Evolutionary conservation across 73 alveolate genomes (phyloP).

Genomic region (Tetrahymena borealis): DNA sequence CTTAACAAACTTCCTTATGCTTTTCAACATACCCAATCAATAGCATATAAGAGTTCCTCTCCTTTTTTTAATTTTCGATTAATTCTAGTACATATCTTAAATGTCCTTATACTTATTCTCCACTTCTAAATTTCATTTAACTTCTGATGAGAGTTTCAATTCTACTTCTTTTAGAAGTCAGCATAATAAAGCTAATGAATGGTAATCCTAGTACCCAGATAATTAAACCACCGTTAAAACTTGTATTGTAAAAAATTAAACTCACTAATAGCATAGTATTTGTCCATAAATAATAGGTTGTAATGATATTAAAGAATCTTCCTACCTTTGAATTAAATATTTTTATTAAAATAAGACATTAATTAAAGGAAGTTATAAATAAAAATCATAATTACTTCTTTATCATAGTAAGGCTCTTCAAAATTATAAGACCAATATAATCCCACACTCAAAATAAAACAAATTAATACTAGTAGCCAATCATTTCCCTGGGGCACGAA

Average conservation of each 20-base stretch:
- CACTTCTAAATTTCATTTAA: constrained; percentile 74
- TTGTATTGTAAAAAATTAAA: constrained; percentile 57
- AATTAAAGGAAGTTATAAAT: too few species aligned
- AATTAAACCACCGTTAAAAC: constrained; percentile 75
- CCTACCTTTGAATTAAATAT: neutral
- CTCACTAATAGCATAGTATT: constrained; percentile 53
- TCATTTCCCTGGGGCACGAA: constrained; percentile 12
- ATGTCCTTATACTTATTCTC: constrained; percentile 74
- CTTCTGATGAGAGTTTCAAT: constrained; percentile 60
- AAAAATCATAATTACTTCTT: neutral
- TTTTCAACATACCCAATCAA: constrained; percentile 81
- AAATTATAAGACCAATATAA: constrained; percentile 21
- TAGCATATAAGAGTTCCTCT: constrained; percentile 73
- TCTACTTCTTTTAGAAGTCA: constrained; percentile 65
- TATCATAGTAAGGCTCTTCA: constrained; percentile 37
- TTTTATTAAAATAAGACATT: too few species aligned
- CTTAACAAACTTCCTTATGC: constrained; percentile 80
- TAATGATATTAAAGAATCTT: constrained; percentile 4
- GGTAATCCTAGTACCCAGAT: constrained; percentile 76
- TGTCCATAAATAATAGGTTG: constrained; percentile 44
- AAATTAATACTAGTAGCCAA: constrained; percentile 16
- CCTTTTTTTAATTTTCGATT: constrained; percentile 50
- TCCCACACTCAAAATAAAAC: constrained; percentile 14
- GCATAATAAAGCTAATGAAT: constrained; percentile 58
- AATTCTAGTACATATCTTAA: constrained; percentile 73